Percentiles rank a stretch among this genome's conserved stretches.
Conservation (phyloP, 225 moss, liverwort and hornwort species). For the Physcomitrellopsis africana region DNA sequence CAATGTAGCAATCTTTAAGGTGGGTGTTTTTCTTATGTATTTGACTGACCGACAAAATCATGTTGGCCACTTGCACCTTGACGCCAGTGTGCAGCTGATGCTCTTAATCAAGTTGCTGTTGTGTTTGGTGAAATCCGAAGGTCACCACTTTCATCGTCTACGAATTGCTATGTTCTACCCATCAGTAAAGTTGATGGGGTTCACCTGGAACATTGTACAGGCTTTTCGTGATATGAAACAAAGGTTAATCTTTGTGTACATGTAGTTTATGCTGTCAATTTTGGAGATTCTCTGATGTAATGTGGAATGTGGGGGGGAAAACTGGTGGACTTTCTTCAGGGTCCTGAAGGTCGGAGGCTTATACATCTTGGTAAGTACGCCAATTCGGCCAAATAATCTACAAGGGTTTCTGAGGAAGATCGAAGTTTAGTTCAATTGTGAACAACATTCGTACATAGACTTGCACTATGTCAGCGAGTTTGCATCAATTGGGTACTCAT, state of each 20-base stretch:
- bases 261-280: neutral
- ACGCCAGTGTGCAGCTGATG: slow-evolving; percentile 35
- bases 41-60: slow-evolving; percentile 21
- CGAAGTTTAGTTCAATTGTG: neutral
- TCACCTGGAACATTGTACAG: neutral
- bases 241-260: neutral
- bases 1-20: slow-evolving; percentile 22
- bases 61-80: slow-evolving; percentile 35
- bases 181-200: neutral
- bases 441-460: neutral
- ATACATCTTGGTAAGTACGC: slow-evolving; percentile 39
- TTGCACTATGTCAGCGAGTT: neutral
- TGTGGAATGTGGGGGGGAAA: slow-evolving; percentile 20
- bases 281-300: neutral
- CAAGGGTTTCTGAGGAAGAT: neutral
- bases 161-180: neutral
- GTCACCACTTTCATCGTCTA: slow-evolving; percentile 17
- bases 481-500: neutral
- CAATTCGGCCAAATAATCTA: slow-evolving; percentile 4
- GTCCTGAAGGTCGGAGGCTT: slow-evolving; percentile 46
- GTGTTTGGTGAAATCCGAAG: slow-evolving; percentile 48
- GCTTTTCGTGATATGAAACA: slow-evolving; percentile 20
- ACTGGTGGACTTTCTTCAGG: slow-evolving; percentile 24
- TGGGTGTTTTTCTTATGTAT: neutral
- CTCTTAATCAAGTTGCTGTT: slow-evolving; percentile 26